These are phyloP conservation scores for Backusella westeae DNA, from an alignment of 192 early-diverging fungal genomes.

Conservation along the genomic window DNA sequence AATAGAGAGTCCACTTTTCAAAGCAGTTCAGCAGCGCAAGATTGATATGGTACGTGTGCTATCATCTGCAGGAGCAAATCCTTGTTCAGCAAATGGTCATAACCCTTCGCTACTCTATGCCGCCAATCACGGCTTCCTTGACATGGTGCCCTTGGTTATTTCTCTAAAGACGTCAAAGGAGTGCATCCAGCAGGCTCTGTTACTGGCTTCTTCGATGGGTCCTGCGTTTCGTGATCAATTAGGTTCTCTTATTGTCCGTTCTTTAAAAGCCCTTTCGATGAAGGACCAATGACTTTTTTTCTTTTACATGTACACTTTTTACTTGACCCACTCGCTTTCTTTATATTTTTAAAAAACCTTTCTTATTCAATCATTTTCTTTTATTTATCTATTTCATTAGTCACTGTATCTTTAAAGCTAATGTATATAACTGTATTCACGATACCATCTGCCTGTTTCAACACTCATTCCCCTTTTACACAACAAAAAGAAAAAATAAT, in stretches of 20 bases:
- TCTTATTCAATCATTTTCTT: background rate
- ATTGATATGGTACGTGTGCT: constrained; percentile 28
- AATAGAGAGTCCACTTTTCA: constrained; percentile 11
- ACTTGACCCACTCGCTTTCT: background rate
- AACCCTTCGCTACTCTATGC: constrained; percentile 28
- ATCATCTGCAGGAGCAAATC: constrained; percentile 14
- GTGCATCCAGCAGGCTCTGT: constrained; percentile 23
- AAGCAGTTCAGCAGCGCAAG: constrained; percentile 34
- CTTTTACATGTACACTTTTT: background rate
- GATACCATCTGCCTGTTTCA: background rate
- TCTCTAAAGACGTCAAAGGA: constrained; percentile 18
- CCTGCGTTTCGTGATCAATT: constrained; percentile 3
- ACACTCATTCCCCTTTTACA: background rate
- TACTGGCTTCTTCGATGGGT: constrained; percentile 3
- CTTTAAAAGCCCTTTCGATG: background rate
- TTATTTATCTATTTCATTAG: background rate
- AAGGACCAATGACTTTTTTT: background rate
- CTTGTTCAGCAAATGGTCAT: constrained; percentile 8
- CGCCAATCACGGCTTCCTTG: constrained; percentile 26
- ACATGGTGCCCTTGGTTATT: constrained; percentile 22
- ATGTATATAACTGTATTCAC: constrained; percentile 3
- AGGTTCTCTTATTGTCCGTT: constrained; percentile 1
- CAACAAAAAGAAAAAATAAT: background rate
- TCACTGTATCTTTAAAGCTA: background rate
- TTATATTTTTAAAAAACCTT: background rate